Conservation (phyloP, 2,329 filamentous ascomycete genomes). For the Fusarium hainanense region DNA sequence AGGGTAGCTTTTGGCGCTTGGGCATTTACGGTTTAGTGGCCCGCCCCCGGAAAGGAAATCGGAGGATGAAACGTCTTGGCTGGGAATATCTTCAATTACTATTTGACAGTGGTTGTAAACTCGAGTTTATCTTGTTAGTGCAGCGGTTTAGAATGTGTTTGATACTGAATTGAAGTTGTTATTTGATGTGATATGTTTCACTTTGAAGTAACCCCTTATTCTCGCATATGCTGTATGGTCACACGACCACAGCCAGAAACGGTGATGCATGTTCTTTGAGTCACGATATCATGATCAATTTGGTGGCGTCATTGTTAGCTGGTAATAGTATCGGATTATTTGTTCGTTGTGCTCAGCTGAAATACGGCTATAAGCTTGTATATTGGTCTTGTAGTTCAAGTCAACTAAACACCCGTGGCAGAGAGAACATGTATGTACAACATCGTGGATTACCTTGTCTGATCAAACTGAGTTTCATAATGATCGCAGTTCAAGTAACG, state of each 20-base stretch:
- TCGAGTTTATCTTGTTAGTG: not conserved
- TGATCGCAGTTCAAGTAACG: no score
- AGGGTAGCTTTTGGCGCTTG: constrained; percentile 33
- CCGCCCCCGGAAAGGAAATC: constrained; percentile 11
- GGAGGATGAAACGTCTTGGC: constrained; percentile 24
- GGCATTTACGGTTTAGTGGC: constrained; percentile 24
- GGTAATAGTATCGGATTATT: fast-evolving
- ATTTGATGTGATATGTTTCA: not conserved
- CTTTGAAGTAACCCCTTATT: not conserved
- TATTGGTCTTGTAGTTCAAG: fast-evolving
- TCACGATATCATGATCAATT: not conserved
- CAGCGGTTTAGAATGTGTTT: no score
- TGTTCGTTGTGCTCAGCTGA: no score
- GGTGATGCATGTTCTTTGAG: not conserved
- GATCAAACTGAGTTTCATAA: no score
- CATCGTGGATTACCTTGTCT: no score
- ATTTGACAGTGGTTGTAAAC: not conserved
- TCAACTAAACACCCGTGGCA: not conserved
- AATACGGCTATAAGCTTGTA: fast-evolving
- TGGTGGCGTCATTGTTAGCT: not conserved
- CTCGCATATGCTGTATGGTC: not conserved
- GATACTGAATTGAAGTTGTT: not conserved
- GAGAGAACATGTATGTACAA: not conserved
- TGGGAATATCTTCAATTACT: not conserved
- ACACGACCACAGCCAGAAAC: not conserved